A percentile compares a stretch with the other conserved stretches of the same genome.
Evolutionary conservation across 331 rosid genomes (phyloP).

Genomic region (Telfairia occidentalis): DNA sequence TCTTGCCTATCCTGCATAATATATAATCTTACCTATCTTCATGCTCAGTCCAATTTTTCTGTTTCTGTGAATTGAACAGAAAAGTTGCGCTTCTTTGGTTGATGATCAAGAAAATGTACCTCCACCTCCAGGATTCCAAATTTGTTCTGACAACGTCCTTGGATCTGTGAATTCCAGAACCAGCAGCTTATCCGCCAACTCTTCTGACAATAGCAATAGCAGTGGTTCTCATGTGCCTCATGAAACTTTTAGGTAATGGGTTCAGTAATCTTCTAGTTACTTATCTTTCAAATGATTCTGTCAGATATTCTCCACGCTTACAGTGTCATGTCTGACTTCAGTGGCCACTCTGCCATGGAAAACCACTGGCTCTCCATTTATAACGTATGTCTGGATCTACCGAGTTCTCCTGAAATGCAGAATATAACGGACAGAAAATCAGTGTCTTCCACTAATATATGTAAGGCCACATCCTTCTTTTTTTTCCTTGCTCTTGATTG

Average conservation of each 20-base stretch:
- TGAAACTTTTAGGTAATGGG: slow-evolving; percentile 27
- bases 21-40: background rate
- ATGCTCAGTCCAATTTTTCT: slow-evolving; percentile 2
- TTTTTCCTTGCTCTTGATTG: background rate
- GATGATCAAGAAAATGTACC: slow-evolving; percentile 19
- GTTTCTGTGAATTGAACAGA: slow-evolving; percentile 18
- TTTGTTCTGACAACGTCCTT: slow-evolving; percentile 19
- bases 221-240: slow-evolving; percentile 22
- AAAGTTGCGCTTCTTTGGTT: slow-evolving; percentile 20
- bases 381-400: slow-evolving; percentile 51
- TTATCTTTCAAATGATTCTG: background rate
- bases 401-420: slow-evolving; percentile 45
- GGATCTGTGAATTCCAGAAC: slow-evolving; percentile 8
- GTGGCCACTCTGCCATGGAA: slow-evolving; percentile 35
- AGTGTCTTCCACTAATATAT: slow-evolving; percentile 21
- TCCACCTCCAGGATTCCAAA: slow-evolving; percentile 28
- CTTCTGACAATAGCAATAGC: slow-evolving; percentile 19
- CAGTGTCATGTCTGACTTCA: slow-evolving; percentile 23
- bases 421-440: slow-evolving; percentile 27
- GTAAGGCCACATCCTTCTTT: slow-evolving; percentile 32
- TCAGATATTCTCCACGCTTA: slow-evolving; percentile 15
- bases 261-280: background rate
- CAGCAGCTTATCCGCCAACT: slow-evolving; percentile 20
- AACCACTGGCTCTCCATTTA: slow-evolving; percentile 51
- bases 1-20: slow-evolving; percentile 4